Conservation (phyloP, 1,284 basidiomycete genomes). For the Trichosporon inkin region DNA sequence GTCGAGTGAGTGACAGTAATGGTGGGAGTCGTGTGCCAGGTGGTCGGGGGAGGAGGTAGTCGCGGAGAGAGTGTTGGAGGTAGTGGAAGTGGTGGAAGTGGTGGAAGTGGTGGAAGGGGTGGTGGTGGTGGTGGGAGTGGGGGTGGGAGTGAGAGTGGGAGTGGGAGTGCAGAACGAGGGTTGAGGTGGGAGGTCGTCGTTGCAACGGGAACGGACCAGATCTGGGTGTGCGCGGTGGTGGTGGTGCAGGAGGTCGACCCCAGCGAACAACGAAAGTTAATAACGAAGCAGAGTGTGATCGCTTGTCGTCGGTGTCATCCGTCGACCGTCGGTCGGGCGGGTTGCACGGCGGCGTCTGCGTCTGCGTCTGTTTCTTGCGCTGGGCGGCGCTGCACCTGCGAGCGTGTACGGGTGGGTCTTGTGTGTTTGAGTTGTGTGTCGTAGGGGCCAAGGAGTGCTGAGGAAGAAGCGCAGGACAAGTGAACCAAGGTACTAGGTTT, state of each 20-base stretch:
- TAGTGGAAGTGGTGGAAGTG: background rate
- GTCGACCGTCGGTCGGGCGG: background rate
- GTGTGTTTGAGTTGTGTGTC: background rate
- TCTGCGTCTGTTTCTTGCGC: no score
- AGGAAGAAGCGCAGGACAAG: background rate
- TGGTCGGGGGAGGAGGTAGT: background rate
- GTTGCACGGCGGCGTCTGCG: background rate
- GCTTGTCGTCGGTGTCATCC: background rate
- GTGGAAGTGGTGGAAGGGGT: background rate
- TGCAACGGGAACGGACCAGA: no score
- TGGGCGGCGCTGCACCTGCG: no score
- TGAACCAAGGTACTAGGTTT: constrained; percentile 6
- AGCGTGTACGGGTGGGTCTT: background rate
- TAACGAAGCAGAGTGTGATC: no score
- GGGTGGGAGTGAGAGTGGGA: no score
- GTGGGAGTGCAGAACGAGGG: no score
- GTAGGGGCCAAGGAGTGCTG: background rate
- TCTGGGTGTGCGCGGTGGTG: no score
- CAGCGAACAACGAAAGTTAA: no score
- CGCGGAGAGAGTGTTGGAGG: no score
- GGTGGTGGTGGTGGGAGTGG: background rate
- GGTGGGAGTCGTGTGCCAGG: background rate
- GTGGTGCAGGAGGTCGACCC: no score
- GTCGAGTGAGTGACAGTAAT: background rate
- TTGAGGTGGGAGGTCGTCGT: no score